These are phyloP conservation scores for Takakia lepidozioides DNA, from an alignment of 225 moss, liverwort and hornwort species.

Conservation along the genomic window DNA sequence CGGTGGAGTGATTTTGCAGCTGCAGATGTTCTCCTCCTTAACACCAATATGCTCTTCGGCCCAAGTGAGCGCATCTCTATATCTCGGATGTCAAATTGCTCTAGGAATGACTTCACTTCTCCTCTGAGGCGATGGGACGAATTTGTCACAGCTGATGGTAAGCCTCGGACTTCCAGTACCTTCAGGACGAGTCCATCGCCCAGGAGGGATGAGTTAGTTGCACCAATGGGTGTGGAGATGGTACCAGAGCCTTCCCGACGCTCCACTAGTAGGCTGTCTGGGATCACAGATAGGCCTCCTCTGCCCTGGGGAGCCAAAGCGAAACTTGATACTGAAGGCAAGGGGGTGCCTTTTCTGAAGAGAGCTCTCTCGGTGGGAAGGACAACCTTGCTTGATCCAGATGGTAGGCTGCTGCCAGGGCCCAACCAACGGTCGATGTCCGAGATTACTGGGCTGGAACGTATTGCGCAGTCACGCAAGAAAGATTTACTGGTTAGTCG, in stretches of 20 bases:
- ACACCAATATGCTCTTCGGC: slow-evolving; percentile 71
- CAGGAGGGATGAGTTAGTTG: slow-evolving; percentile 7
- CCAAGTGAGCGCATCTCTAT: slow-evolving; percentile 49
- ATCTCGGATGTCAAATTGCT: slow-evolving; percentile 38
- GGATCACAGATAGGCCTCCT: slow-evolving; percentile 27
- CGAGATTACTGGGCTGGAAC: slow-evolving; percentile 54
- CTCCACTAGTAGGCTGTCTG: slow-evolving; percentile 29
- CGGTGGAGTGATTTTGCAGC: slow-evolving; percentile 88
- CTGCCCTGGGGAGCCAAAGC: slow-evolving; percentile 18
- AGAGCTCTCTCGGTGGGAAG: slow-evolving; percentile 46
- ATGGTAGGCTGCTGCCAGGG: slow-evolving; percentile 41
- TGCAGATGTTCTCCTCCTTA: slow-evolving; percentile 72
- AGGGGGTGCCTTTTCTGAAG: slow-evolving; percentile 28
- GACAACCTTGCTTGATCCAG: slow-evolving; percentile 20
- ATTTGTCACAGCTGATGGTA: not conserved
- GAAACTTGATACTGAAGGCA: slow-evolving; percentile 7
- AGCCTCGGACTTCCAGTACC: slow-evolving; percentile 8
- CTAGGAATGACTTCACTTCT: slow-evolving; percentile 32
- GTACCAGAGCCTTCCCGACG: slow-evolving; percentile 42
- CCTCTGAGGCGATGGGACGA: slow-evolving; percentile 4
- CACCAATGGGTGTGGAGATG: slow-evolving; percentile 14
- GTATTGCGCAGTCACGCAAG: slow-evolving; percentile 44
- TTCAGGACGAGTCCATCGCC: slow-evolving; percentile 6
- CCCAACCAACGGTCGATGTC: slow-evolving; percentile 67
- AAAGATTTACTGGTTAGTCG: slow-evolving; percentile 26